Evolutionary conservation across 1,284 basidiomycete species (phyloP).

Genomic region (Melampsora americana): DNA sequence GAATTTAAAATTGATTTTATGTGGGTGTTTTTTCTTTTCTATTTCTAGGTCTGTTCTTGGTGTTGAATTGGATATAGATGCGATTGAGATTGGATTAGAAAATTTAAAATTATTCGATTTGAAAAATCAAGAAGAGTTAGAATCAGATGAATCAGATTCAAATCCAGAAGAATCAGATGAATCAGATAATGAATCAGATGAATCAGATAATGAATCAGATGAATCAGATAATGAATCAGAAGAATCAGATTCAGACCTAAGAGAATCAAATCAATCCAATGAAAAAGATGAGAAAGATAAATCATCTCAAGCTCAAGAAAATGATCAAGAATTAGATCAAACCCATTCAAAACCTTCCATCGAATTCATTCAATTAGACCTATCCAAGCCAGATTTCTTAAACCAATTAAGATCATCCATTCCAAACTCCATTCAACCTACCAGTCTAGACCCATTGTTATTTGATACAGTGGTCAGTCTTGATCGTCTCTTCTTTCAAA

Average conservation of each 20-base stretch:
- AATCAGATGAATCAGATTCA: no score
- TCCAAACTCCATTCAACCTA: not conserved
- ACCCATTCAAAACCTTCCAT: not conserved
- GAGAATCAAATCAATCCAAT: not conserved
- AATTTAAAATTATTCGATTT: constrained; percentile 1
- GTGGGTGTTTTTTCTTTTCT: no score
- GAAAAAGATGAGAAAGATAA: not conserved
- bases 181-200: no score
- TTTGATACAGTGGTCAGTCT: constrained; percentile 32
- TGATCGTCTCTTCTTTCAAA: no score
- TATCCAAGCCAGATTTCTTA: not conserved
- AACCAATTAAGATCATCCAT: not conserved
- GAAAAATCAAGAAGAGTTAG: not conserved
- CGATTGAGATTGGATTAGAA: not conserved
- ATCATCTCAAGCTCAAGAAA: not conserved
- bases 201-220: no score
- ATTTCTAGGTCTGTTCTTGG: not conserved
- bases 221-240: no score
- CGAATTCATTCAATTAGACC: constrained; percentile 5
- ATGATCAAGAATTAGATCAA: not conserved
- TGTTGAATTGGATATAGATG: constrained; percentile 11
- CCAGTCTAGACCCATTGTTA: not conserved
- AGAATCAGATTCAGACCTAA: no score
- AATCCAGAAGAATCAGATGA: no score
- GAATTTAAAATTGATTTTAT: not conserved